Conservation (phyloP, 2,329 filamentous ascomycete species). For the Didymosphaeria variabile region DNA sequence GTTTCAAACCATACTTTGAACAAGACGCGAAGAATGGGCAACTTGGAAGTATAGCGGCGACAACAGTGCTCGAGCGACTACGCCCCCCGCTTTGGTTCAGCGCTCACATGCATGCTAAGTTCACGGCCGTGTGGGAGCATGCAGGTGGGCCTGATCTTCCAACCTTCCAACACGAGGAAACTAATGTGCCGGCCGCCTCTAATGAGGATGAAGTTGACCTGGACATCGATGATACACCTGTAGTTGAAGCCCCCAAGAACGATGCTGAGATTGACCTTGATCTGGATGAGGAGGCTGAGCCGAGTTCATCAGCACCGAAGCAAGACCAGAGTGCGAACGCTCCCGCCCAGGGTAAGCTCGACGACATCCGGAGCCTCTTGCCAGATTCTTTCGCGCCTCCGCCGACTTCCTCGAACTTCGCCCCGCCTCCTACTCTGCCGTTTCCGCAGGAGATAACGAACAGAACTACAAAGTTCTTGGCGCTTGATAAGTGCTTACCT, state of each 20-base stretch:
- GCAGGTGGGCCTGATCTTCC: conserved; percentile 41
- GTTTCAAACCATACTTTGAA: conserved; percentile 76
- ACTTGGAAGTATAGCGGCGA: conserved; percentile 82
- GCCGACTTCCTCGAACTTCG: conserved; percentile 17
- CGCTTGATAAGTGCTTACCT: conserved; percentile 89
- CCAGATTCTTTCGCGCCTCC: conserved; percentile 74
- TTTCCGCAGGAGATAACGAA: conserved; percentile 80
- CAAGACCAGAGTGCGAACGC: not conserved
- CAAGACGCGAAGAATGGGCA: conserved; percentile 77
- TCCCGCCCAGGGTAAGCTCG: conserved; percentile 58
- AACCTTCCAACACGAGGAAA: conserved; percentile 24
- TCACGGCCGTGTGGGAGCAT: conserved; percentile 69
- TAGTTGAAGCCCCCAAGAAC: conserved; percentile 21
- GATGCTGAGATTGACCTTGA: conserved; percentile 52
- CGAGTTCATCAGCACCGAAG: conserved; percentile 15
- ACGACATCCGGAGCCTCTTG: conserved; percentile 75
- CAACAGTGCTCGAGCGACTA: conserved; percentile 80
- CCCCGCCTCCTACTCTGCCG: conserved; percentile 53
- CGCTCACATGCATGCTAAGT: conserved; percentile 92
- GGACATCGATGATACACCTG: conserved; percentile 63
- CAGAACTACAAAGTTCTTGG: conserved; percentile 81
- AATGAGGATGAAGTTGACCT: conserved; percentile 70
- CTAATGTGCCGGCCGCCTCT: conserved; percentile 29
- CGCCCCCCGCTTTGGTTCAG: conserved; percentile 87
- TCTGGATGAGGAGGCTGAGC: conserved; percentile 46